phyloP scores from a whole-genome alignment of 176 grass and related monocot genomes.

The Triticum monococcum region DNA sequence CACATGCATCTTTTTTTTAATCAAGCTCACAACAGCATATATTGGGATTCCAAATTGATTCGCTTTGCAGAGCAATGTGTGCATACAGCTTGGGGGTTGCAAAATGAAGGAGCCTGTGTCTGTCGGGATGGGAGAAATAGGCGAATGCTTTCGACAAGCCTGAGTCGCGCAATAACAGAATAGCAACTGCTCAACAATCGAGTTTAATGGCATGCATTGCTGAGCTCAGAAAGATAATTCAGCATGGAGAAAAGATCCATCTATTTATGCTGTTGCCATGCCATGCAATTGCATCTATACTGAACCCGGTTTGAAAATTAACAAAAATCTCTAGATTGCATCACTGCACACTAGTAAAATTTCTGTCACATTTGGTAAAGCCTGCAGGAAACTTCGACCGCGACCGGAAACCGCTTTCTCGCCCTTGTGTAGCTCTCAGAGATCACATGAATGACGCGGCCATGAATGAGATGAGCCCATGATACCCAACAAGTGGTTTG shows the following conservation, averaged over 20 bases:
- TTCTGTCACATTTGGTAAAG: neutral
- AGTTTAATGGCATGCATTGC: neutral
- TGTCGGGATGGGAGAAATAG: too few species aligned
- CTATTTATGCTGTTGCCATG: neutral
- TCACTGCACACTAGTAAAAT: neutral
- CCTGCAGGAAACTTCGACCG: neutral
- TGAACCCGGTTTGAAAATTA: neutral
- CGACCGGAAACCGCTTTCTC: neutral
- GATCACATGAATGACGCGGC: conserved; percentile 53
- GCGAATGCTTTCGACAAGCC: neutral
- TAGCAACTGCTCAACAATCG: neutral
- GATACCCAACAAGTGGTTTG: neutral
- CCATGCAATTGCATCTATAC: neutral
- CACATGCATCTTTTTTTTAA: too few species aligned
- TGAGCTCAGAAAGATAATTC: neutral
- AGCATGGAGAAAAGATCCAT: neutral
- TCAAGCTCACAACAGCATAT: too few species aligned
- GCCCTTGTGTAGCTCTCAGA: neutral
- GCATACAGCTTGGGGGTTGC: too few species aligned
- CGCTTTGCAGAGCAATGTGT: too few species aligned
- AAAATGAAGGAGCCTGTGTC: too few species aligned
- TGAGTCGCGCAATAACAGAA: neutral
- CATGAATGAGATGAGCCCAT: neutral
- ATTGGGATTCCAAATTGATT: too few species aligned
- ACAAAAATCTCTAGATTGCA: neutral